Base-by-base conservation (phyloP, 2,329 filamentous ascomycete genomes). In the Paracamarosporium sp. region DNA sequence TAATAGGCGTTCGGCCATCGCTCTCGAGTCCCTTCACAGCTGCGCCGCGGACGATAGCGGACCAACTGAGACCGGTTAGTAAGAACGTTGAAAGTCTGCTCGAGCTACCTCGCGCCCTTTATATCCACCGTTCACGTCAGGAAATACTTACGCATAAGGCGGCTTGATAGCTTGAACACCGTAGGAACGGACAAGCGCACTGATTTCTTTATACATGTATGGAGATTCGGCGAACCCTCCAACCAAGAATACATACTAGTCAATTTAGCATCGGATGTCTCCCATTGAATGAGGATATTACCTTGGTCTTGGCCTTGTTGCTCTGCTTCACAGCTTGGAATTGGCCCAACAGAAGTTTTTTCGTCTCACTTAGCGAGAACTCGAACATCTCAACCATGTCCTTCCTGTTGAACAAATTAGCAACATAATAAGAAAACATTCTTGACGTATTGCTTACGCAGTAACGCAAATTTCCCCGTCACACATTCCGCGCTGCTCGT, bases 151-250 rank as follows among this genome's bases (percentile, higher is more conserved):
- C 66, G 70, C 56, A 47, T 64, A 53, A 0, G 50, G 12, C 3
- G 68, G 67, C 5, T 48, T 53, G 13, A 72, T 47, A 0, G 45
- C 54, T 17, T 55, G 22, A 0, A 69, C 25, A 2, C 36, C 45
- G 2, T 57, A 36, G 1, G 4, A 12, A 9, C 54, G 41, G 0
- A 43, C 50, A 5, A 63, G 62, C 0, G 17, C 20, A 12, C 57
- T 62, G 28, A 72, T 54, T 44, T 67, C 57, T 0, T 38, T 9
- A 13, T 58, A 61, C 35, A 72, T 63, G 38, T 71, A 73, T 0
- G 68, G 57, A 0, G 63, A 68, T 24, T 68, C 65, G 0, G 69
- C 63, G n/a, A 73, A 72, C 0, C 71, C 70, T 1, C 68, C 69
- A 1, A 73, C 66, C 31, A 72, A 30, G 55, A 71, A 66, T 0